Evolutionary conservation across 768 basidiomycete species (phyloP).

Genomic region (Lyophyllum semitale): DNA sequence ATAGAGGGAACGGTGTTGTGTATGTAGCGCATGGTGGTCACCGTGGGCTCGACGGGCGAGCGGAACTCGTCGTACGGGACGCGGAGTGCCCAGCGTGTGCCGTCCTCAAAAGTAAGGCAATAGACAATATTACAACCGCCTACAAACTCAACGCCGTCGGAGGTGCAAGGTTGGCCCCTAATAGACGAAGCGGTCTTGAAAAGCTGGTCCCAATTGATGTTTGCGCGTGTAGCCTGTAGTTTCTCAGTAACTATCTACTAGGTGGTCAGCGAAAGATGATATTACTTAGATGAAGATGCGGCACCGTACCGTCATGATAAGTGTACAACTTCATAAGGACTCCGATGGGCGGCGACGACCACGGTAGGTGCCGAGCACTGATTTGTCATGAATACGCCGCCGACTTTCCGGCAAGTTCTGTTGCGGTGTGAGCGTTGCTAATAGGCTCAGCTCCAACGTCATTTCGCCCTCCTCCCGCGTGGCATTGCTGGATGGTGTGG

Average conservation of each 20-base stretch:
- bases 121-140: conserved; percentile 13
- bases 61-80: conserved; percentile 10
- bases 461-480: too few relatives aligned
- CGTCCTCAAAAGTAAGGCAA: conserved; percentile 9
- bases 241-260: conserved; percentile 6
- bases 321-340: too few relatives aligned
- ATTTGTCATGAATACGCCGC: too few relatives aligned
- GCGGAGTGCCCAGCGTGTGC: conserved; percentile 10
- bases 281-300: too few relatives aligned
- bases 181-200: conserved; percentile 11
- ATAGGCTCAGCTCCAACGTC: too few relatives aligned
- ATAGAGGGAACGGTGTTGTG: conserved; percentile 5
- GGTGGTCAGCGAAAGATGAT: too few relatives aligned
- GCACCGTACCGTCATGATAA: too few relatives aligned
- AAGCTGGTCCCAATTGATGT: conserved; percentile 14
- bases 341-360: too few relatives aligned
- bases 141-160: neutral
- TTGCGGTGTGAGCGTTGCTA: too few relatives aligned
- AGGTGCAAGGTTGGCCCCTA: conserved; percentile 9
- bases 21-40: conserved; percentile 10
- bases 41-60: conserved; percentile 5
- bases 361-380: too few relatives aligned
- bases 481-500: too few relatives aligned
- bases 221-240: conserved; percentile 9
- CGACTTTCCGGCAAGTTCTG: too few relatives aligned